phyloP scores from a whole-genome alignment of 164 flowering plant species.

The Vitis rupestris region DNA sequence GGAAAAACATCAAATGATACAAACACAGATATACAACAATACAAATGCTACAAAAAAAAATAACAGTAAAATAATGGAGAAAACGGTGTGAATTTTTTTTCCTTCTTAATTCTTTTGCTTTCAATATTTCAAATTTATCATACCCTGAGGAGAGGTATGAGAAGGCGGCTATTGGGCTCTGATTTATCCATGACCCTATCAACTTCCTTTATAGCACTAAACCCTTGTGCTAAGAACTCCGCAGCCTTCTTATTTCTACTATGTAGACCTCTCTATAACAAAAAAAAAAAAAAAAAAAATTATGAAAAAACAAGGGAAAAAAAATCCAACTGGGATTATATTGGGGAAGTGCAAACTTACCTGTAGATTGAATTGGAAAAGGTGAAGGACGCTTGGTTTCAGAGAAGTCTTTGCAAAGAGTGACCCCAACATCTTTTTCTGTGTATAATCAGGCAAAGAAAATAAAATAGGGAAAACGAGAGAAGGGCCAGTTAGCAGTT shows the following conservation, averaged over 20 bases:
- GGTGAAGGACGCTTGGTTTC: constrained; percentile 3
- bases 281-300: not conserved
- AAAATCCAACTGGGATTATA: not conserved
- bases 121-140: not conserved
- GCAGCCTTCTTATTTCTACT: constrained; percentile 82
- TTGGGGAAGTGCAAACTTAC: not conserved
- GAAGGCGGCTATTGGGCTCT: constrained; percentile 73
- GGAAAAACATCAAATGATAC: too few relatives aligned
- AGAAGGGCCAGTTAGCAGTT: too few relatives aligned
- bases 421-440: constrained; percentile 30
- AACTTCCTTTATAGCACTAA: constrained; percentile 86
- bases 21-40: too few relatives aligned
- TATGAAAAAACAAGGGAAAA: not conserved
- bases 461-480: too few relatives aligned
- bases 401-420: constrained; percentile 14
- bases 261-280: constrained; percentile 65
- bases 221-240: constrained; percentile 85
- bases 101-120: too few relatives aligned
- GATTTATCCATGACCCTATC: constrained; percentile 84
- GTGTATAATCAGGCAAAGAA: too few relatives aligned
- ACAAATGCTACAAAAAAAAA: too few relatives aligned
- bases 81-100: too few relatives aligned
- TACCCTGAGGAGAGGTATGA: constrained; percentile 73
- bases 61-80: too few relatives aligned
- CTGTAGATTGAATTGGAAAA: constrained; percentile 20